Evolutionary conservation across 495 filamentous ascomycete genomes (phyloP), one percentile per base, ranked within the genome.

Genomic region (Opeltia flavorubescens): DNA sequence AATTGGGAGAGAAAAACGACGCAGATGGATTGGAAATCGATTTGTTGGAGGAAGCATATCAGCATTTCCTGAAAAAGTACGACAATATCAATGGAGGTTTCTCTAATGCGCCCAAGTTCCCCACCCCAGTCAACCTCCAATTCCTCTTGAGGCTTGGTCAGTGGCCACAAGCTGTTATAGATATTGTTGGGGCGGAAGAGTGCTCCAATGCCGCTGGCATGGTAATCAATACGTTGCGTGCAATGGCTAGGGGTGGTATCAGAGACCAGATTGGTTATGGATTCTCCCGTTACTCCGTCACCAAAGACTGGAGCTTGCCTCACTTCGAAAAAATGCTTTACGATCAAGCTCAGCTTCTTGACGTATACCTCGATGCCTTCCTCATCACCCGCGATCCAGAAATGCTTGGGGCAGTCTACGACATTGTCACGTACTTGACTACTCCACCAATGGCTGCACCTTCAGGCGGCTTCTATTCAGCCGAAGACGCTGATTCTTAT

Each of bases 291-390:
- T 94, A 94, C 53, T 93, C 86, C 30, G 81, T 94, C 5, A 96
- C 91, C 5, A 66, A 73, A 23, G 83, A 95, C 61, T 98, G 91
- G 91, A 80, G 76, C 46, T 62, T 98, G 33, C 91, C 91, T 21
- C 89, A 94, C 57, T 98, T 98, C 57, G 91, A 98, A 64, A 98
- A 98, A 71, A 94, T 98, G 86, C 76, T 95, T 2, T 89, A 89
- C 47, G 93, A 96, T 58, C 89, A 98, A 53, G 86, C 83, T 6
- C 83, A 95, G 50, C 75, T 98, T 11, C 63, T 98, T 12, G 75
- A 83, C 50, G 74, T 86, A 20, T 98, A 93, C 57, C 70, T 94
- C 5, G 89, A 96, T 57, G 89, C 83, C 0, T 96, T 86, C 67
- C 71, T 88, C 9, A 64, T 83, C 4, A 80, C 78, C 8, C 70